phyloP scores from a whole-genome alignment of 2,329 filamentous ascomycete genomes.

The Epichloe festucae region DNA sequence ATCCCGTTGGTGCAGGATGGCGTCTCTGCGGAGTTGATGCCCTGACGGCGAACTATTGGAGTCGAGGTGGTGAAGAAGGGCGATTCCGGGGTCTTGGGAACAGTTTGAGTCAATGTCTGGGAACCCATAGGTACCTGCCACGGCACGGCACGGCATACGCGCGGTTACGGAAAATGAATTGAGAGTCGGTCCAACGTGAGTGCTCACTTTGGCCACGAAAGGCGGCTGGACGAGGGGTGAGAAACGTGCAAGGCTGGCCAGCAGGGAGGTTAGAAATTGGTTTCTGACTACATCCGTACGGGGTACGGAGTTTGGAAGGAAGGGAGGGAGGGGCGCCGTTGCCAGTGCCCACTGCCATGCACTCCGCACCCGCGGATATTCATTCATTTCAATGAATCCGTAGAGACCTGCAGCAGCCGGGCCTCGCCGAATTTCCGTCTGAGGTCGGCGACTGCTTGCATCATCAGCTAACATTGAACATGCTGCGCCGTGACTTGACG shows the following conservation, averaged over 20 bases:
- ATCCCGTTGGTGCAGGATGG: not conserved
- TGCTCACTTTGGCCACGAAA: not conserved
- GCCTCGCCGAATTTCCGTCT: not conserved
- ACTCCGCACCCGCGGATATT: no score
- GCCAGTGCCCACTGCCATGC: not conserved
- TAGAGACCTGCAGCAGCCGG: not conserved
- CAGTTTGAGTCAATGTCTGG: not conserved
- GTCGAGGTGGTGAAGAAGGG: not conserved
- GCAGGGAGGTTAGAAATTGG: no score
- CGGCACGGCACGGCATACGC: not conserved
- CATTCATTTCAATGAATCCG: not conserved
- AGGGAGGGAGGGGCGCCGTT: not conserved
- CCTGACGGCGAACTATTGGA: not conserved
- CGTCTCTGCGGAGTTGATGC: not conserved
- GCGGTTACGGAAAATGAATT: not conserved
- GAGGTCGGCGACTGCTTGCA: not conserved
- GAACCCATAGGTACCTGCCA: not conserved
- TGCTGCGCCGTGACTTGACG: not conserved
- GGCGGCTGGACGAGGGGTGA: not conserved
- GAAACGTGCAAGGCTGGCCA: not conserved
- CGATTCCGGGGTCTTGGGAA: not conserved
- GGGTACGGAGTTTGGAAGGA: not conserved
- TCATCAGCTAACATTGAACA: not conserved
- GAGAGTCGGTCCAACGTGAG: not conserved
- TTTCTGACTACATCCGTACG: no score